A percentile compares a stretch with the other conserved stretches of the same genome.
Evolutionary conservation across 805 yeast species (phyloP).

Genomic region (Wickerhamiella sorbophila): DNA sequence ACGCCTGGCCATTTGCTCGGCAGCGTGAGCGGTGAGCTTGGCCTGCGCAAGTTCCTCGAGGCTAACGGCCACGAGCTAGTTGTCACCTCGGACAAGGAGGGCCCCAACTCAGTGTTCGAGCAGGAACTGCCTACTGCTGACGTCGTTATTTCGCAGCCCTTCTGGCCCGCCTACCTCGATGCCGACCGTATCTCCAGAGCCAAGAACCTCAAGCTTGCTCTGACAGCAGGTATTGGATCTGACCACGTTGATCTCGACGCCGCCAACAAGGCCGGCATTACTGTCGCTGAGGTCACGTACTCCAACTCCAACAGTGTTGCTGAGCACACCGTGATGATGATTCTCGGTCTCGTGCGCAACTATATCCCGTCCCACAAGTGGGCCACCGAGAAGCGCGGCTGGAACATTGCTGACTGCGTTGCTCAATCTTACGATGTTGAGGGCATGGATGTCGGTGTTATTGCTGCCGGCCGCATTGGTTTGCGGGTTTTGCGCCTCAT

Average conservation of each 20-base stretch:
- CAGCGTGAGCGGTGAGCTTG: slow-evolving; percentile 61
- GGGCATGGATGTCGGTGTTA: slow-evolving; percentile 62
- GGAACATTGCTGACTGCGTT: slow-evolving; percentile 71
- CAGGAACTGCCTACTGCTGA: slow-evolving; percentile 57
- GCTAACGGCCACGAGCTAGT: slow-evolving; percentile 51
- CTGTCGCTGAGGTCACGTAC: slow-evolving; percentile 71
- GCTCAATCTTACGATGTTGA: slow-evolving; percentile 63
- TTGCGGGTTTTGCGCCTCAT: slow-evolving; percentile 59
- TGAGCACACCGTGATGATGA: slow-evolving; percentile 66
- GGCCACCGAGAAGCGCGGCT: slow-evolving; percentile 37
- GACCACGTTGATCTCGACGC: slow-evolving; percentile 66
- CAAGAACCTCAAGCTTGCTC: slow-evolving; percentile 50
- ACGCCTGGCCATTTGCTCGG: too few species aligned
- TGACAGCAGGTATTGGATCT: slow-evolving; percentile 78
- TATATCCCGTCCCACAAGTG: slow-evolving; percentile 68
- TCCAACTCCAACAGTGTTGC: slow-evolving; percentile 71
- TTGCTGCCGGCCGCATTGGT: slow-evolving; percentile 75
- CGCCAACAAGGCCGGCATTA: slow-evolving; percentile 46
- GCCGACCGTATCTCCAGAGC: slow-evolving; percentile 54
- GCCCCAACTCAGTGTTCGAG: slow-evolving; percentile 43
- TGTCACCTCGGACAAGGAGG: slow-evolving; percentile 57
- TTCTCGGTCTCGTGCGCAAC: slow-evolving; percentile 56
- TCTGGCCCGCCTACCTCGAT: slow-evolving; percentile 67
- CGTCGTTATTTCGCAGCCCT: slow-evolving; percentile 66
- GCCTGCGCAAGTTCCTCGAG: slow-evolving; percentile 50